These are phyloP conservation scores for Geopyxis carbonaria DNA, from an alignment of 495 filamentous ascomycete species.

Conservation along the genomic window DNA sequence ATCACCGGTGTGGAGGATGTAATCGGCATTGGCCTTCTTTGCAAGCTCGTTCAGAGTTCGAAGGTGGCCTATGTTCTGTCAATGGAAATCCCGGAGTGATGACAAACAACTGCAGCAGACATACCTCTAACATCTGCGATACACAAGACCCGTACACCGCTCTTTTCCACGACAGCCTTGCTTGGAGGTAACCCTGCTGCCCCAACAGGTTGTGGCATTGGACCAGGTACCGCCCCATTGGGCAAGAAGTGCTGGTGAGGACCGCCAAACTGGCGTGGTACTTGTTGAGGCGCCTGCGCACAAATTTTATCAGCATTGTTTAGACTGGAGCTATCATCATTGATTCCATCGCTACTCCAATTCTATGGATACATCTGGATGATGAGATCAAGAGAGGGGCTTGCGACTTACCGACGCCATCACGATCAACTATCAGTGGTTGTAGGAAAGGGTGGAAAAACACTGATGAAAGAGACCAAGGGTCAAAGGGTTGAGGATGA, in stretches of 20 bases:
- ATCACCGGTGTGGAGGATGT: conserved; percentile 96
- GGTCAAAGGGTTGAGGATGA: too few relatives aligned
- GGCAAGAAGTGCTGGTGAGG: conserved; percentile 36
- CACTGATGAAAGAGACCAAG: too few relatives aligned
- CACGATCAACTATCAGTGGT: too few relatives aligned
- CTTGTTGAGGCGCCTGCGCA: too few relatives aligned
- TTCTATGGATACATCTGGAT: too few relatives aligned
- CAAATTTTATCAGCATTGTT: too few relatives aligned
- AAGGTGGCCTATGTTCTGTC: conserved; percentile 59
- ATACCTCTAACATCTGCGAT: conserved; percentile 96
- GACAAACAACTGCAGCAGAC: conserved; percentile 13
- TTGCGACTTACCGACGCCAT: too few relatives aligned
- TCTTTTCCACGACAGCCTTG: conserved; percentile 70
- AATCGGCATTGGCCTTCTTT: conserved; percentile 77
- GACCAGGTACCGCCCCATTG: conserved; percentile 35
- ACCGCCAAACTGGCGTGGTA: conserved; percentile 24
- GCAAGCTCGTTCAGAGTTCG: conserved; percentile 92
- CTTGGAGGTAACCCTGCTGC: conserved; percentile 37
- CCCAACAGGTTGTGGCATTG: conserved; percentile 29
- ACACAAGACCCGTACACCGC: conserved; percentile 72
- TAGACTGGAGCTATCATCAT: too few relatives aligned
- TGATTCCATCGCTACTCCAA: too few relatives aligned
- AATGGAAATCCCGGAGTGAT: neutral
- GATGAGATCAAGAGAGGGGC: too few relatives aligned
- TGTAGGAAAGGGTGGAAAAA: too few relatives aligned